Conservation (phyloP, 2,329 filamentous ascomycete species). For the Aspergillus phoenicis region DNA sequence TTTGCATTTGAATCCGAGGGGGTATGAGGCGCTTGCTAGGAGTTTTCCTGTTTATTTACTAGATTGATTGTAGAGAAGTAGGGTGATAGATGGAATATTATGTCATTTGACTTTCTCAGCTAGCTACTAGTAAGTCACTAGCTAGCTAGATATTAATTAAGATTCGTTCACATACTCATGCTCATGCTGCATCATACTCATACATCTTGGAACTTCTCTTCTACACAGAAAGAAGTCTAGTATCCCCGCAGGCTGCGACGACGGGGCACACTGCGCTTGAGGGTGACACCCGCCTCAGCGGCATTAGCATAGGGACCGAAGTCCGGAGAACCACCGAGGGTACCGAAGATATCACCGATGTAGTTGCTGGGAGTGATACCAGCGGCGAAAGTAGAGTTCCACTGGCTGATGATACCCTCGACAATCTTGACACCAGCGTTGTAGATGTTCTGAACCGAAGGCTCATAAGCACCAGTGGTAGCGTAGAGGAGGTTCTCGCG, state of each 20-base stretch:
- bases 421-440: conserved; percentile 67
- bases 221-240: neutral
- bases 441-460: conserved; percentile 68
- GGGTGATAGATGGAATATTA: neutral
- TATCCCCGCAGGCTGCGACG: neutral
- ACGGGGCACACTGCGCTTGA: conserved; percentile 2
- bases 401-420: conserved; percentile 62
- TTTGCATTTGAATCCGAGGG: conserved; percentile 62
- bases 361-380: conserved; percentile 67
- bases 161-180: neutral
- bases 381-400: conserved; percentile 60
- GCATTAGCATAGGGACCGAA: conserved; percentile 52
- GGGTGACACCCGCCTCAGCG: neutral
- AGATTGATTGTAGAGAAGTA: neutral
- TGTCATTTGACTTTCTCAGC: neutral
- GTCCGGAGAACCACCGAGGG: conserved; percentile 65
- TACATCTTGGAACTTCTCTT: no score
- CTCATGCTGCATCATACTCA: no score
- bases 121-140: neutral
- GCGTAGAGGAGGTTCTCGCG: conserved; percentile 62
- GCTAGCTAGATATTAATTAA: neutral
- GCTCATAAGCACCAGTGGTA: conserved; percentile 65
- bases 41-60: conserved; percentile 55
- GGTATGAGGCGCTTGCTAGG: conserved; percentile 63
- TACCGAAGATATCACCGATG: conserved; percentile 71